Evolutionary conservation across 83 land plant genomes (phyloP), one percentile per base, ranked within the genome.

Genomic region (Larix sibirica): DNA sequence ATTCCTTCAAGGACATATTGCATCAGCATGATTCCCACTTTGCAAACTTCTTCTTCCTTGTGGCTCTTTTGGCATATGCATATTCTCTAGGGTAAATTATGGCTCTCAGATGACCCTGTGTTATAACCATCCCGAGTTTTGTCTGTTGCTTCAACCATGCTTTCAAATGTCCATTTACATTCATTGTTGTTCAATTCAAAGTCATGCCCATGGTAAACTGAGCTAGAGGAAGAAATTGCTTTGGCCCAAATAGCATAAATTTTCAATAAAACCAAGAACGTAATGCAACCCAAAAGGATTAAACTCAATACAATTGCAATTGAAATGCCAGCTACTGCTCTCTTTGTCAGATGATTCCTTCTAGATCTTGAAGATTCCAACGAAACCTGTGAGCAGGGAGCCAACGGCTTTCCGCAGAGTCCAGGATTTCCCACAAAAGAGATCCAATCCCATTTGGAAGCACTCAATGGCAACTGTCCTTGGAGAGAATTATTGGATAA

Each of bases 361-460:
- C 26, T 81, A 2, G 83, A 56, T 7, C 31, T 67, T 26, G 75
- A 42, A 59, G 75, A 60, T 62, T 28, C 76, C 2, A 56, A 71
- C 83, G 87, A 90, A 61, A 79, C 73, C 23, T 50, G 42, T 5
- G 54, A 75, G 84, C 88, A 90, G 0, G 89, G 68, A 33, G 0
- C 20, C 58, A 93, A 73, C 24, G 95, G 90, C 31, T 70, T 68
- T 40, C 94, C 91, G 75, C 96, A 95, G 5, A 96, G 94, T 18
- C 88, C 81, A 3, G 58, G 82, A 80, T 97, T 97, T 0, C 95
- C 94, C 26, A 61, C 9, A 81, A 97, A 97, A 16, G 92, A 94
- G 42, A 73, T 79, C 16, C 78, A 36, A 67, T 87, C 88, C 82
- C 85, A 86, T 10, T 60, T 70, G 21, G 90, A 86, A 36, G 91